Evolutionary conservation across 352 stramenopile species (phyloP), one percentile per base, ranked within the genome.

Genomic region (Proteromonas lacertae): DNA sequence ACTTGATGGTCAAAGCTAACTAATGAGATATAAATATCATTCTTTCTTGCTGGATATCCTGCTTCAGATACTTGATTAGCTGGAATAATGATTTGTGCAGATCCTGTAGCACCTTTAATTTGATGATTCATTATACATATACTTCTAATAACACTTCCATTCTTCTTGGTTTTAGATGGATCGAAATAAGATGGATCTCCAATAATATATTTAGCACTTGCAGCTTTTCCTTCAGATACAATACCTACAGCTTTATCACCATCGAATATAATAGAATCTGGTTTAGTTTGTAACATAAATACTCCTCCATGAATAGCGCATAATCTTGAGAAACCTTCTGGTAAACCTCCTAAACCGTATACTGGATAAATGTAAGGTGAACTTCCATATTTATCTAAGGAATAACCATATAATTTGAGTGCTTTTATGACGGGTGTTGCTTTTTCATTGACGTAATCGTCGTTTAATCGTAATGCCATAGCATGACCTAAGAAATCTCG

Each of bases 361-460:
- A 94, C 69, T 34, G 87, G 87, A 59, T 97, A 99, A 45, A 99
- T 91, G 65, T 96, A 99, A 30, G 87, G n/a, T n/a, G n/a, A n/a
- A n/a, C n/a, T n/a, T n/a, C n/a, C n/a, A n/a, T n/a, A n/a, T n/a
- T n/a, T n/a, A n/a, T n/a, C n/a, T n/a, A n/a, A n/a, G n/a, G n/a
- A n/a, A n/a, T n/a, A n/a, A n/a, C n/a, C n/a, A n/a, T n/a, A n/a
- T n/a, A n/a, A n/a, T n/a, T n/a, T n/a, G n/a, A n/a, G n/a, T n/a
- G n/a, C n/a, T n/a, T n/a, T n/a, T n/a, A n/a, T n/a, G n/a, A n/a
- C n/a, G n/a, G n/a, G n/a, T n/a, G n/a, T n/a, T n/a, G n/a, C n/a
- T n/a, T n/a, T n/a, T n/a, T n/a, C n/a, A n/a, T n/a, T n/a, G n/a
- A n/a, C n/a, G n/a, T n/a, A n/a, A n/a, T n/a, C n/a, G n/a, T n/a